Evolutionary conservation across 2,329 filamentous ascomycete genomes (phyloP), one percentile per base, ranked within the genome.

Genomic region (Pestalotiopsis sp.): DNA sequence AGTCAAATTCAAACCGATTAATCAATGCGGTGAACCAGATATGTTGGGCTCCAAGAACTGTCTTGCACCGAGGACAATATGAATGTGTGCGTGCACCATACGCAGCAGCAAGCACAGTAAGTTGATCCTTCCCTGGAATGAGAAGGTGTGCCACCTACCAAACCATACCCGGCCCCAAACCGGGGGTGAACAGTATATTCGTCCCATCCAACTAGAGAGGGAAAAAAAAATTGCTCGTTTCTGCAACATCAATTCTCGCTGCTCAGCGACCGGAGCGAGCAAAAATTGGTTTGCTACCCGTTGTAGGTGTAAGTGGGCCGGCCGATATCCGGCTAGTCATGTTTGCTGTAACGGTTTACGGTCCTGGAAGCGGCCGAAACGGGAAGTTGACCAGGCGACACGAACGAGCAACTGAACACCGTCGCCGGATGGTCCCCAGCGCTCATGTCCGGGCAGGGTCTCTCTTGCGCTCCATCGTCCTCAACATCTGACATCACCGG

Each of bases 361-460:
- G 38, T 49, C n/a, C 38, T 65, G 12, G 31, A 56, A 17, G 20
- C 36, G 41, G n/a, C 45, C 49, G 36, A 27, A 65, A 57, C 31
- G 64, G 64, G 64, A 66, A 66, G 64, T 60, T 66, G 49, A 27
- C 31, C 52, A 40, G 40, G n/a, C 52, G 56, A 59, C 31, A 66
- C 14, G 31, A 36, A 23, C 14, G 38, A 31, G 14, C 57, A 45
- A 64, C 36, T 41, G 64, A 52, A 66, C 65, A 59, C 65, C 52
- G 65, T 66, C 45, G 65, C 65, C 66, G 66, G 66, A 67, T 67
- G 13, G 31, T 36, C 66, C 66, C 66, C 66, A 67, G 61, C 7
- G 6, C 4, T 23, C 65, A 66, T 60, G 41, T 66, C 65, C 65
- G 65, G 31, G 49, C 40, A 31, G 23, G 25, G 20, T 49, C 36